These are phyloP conservation scores for Carex scoparia DNA, from an alignment of 176 grass and related monocot species.

Conservation along the genomic window DNA sequence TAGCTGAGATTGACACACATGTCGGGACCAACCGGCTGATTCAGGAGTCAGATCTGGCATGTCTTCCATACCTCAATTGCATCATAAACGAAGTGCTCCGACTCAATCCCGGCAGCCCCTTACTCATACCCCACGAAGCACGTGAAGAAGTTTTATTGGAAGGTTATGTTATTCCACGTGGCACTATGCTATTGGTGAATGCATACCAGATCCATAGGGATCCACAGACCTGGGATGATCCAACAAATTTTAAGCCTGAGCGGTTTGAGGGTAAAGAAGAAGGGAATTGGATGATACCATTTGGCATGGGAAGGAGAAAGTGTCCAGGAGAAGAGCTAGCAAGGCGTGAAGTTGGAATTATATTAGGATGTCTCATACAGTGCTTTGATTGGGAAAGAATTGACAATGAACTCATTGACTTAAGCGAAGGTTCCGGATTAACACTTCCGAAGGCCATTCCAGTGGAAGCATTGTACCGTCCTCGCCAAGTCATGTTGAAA, in stretches of 20 bases:
- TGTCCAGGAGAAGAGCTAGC: conserved; percentile 43
- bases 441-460: conserved; percentile 13
- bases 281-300: conserved; percentile 21
- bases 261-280: not conserved
- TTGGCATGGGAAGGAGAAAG: conserved; percentile 46
- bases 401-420: conserved; percentile 23
- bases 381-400: conserved; percentile 39
- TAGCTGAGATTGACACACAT: not conserved
- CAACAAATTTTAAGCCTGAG: not conserved
- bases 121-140: conserved; percentile 48
- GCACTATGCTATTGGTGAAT: conserved; percentile 45
- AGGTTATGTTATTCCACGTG: not conserved
- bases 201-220: conserved; percentile 54
- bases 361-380: conserved; percentile 22
- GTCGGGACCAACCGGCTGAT: not conserved
- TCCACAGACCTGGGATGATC: not conserved
- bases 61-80: conserved; percentile 40
- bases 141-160: not conserved
- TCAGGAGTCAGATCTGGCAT: conserved; percentile 34
- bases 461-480: conserved; percentile 18
- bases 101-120: not conserved
- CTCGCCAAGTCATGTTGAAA: not conserved
- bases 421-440: conserved; percentile 4
- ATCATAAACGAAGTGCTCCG: not conserved
- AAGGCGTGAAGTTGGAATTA: not conserved